phyloP scores from a whole-genome alignment of 148 eudicot species.

The Fagopyrum tataricum region DNA sequence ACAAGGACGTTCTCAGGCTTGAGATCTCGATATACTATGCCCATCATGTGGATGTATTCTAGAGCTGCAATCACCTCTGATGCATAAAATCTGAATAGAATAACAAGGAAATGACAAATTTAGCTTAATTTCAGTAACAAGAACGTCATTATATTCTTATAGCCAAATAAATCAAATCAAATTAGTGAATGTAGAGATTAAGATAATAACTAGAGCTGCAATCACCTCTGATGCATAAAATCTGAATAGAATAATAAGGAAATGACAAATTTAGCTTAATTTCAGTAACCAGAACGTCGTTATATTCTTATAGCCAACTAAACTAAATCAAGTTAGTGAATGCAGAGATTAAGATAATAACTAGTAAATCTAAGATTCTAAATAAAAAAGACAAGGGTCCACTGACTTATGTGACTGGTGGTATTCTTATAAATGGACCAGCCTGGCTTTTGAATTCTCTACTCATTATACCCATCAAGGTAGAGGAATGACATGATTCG shows the following conservation, averaged over 20 bases:
- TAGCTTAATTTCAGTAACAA: too few relatives aligned
- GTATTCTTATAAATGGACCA: too few relatives aligned
- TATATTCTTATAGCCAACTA: too few relatives aligned
- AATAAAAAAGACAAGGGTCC: neutral
- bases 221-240: conserved; percentile 90
- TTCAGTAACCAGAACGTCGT: too few relatives aligned
- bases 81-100: conserved; percentile 65
- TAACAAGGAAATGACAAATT: neutral
- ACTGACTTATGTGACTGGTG: neutral
- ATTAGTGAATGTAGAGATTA: too few relatives aligned
- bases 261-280: too few relatives aligned
- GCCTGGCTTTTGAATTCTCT: neutral
- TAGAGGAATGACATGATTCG: neutral
- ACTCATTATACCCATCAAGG: neutral
- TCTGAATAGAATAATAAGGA: conserved; percentile 27
- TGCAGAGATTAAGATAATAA: too few relatives aligned
- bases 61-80: conserved; percentile 88
- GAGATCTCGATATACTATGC: conserved; percentile 90
- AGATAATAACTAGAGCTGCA: conserved; percentile 48
- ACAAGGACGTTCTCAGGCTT: conserved; percentile 92
- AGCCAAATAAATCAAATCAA: too few relatives aligned
- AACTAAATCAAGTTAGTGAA: too few relatives aligned
- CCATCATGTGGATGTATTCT: conserved; percentile 97
- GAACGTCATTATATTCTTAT: too few relatives aligned
- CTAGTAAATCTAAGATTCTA: conserved; percentile 21